These are phyloP conservation scores for Amanita jacksonii DNA, from an alignment of 768 basidiomycete genomes.

Conservation along the genomic window DNA sequence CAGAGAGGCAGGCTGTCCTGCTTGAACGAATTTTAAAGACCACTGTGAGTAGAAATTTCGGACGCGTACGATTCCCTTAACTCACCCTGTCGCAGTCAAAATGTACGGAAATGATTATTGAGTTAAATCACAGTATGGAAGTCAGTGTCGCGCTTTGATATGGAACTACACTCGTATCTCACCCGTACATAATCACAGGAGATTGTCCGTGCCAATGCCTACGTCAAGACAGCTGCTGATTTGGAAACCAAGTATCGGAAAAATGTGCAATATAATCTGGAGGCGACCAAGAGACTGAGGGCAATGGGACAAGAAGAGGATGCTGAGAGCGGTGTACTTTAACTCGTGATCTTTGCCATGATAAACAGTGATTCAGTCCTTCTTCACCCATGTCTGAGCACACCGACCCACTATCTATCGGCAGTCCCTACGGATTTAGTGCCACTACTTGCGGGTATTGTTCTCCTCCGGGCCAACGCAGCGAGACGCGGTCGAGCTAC, in stretches of 20 bases:
- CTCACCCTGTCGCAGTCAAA: conserved; percentile 49
- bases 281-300: conserved; percentile 37
- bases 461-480: conserved; percentile 42
- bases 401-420: conserved; percentile 26
- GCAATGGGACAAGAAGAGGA: neutral
- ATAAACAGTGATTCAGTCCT: neutral
- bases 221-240: conserved; percentile 74
- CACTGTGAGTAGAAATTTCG: conserved; percentile 40
- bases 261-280: conserved; percentile 89
- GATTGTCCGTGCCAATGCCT: conserved; percentile 67
- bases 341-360: conserved; percentile 1
- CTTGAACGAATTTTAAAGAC: conserved; percentile 89
- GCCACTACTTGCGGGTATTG: conserved; percentile 62
- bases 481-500: conserved; percentile 28
- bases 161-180: conserved; percentile 2
- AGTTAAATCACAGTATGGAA: conserved; percentile 83
- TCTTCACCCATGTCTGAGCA: conserved; percentile 8
- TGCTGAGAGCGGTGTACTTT: neutral
- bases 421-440: conserved; percentile 23
- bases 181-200: conserved; percentile 57
- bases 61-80: neutral
- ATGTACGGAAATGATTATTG: conserved; percentile 84
- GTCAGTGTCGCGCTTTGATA: conserved; percentile 29
- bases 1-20: conserved; percentile 84
- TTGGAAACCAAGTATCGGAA: conserved; percentile 81